Evolutionary conservation across 306 rosid genomes (phyloP).

Genomic region (Castanopsis chinensis): DNA sequence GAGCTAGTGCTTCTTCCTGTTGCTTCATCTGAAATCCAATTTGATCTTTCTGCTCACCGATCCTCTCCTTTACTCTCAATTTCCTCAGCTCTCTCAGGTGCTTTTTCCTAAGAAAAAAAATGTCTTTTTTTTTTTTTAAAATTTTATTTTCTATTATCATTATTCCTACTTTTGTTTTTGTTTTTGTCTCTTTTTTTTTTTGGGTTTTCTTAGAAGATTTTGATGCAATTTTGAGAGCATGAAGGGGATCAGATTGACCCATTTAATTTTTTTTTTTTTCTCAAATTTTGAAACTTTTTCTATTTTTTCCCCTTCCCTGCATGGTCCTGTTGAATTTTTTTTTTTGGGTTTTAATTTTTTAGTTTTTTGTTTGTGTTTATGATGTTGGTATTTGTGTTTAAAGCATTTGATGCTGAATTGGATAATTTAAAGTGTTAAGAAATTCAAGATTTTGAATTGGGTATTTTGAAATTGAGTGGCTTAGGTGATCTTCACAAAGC

Average conservation of each 20-base stretch:
- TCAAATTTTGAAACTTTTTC: neutral
- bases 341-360: neutral
- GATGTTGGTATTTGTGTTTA: slow-evolving; percentile 3
- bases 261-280: neutral
- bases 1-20: neutral
- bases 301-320: too few species aligned
- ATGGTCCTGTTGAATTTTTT: neutral
- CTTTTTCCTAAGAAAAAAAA: neutral
- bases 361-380: neutral
- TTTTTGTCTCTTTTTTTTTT: neutral
- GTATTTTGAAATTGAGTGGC: too few species aligned
- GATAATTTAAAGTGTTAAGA: neutral
- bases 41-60: slow-evolving; percentile 33
- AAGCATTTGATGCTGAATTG: neutral
- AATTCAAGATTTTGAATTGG: neutral
- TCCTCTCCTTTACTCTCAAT: neutral
- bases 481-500: neutral
- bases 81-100: slow-evolving; percentile 29
- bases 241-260: slow-evolving; percentile 16
- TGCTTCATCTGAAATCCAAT: neutral
- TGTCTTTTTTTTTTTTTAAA: neutral
- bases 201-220: neutral
- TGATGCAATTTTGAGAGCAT: neutral
- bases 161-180: neutral
- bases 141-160: neutral